Percentiles rank a stretch among this genome's conserved stretches.
These are phyloP conservation scores for Xylariales sp. DNA, from an alignment of 2,329 filamentous ascomycete genomes.

Conservation along the genomic window DNA sequence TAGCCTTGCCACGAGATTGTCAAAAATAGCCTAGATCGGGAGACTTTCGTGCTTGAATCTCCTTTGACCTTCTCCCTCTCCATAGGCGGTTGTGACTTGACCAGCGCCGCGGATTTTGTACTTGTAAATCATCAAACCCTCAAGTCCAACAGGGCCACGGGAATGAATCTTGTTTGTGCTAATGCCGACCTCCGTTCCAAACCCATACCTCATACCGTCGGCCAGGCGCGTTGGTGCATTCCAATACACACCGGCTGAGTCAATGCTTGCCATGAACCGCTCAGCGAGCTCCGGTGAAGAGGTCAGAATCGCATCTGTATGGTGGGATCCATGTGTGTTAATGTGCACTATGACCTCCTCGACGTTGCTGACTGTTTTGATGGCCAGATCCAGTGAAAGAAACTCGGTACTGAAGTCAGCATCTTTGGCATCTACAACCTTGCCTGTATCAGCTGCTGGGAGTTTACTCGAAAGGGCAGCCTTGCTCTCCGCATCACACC, in stretches of 20 bases:
- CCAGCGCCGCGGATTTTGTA: conserved; percentile 83
- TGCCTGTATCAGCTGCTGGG: conserved; percentile 29
- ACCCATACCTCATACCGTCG: conserved; percentile 95
- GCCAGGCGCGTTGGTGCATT: conserved; percentile 93
- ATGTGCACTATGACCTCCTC: conserved; percentile 79
- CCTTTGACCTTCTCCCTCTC: conserved; percentile 55
- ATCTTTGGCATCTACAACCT: conserved; percentile 61
- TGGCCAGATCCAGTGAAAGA: conserved; percentile 74
- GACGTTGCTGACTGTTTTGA: conserved; percentile 70
- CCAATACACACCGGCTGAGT: conserved; percentile 93
- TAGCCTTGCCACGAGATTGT: no score
- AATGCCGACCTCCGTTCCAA: conserved; percentile 97
- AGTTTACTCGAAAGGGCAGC: conserved; percentile 51
- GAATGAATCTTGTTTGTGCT: conserved; percentile 98
- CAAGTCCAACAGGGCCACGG: conserved; percentile 85
- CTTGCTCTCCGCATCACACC: conserved; percentile 70
- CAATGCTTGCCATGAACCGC: conserved; percentile 77
- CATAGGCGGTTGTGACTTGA: conserved; percentile 76
- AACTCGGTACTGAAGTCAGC: conserved; percentile 86
- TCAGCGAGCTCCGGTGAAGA: conserved; percentile 63
- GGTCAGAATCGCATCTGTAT: conserved; percentile 90
- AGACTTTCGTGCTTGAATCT: conserved; percentile 55
- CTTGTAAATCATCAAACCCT: conserved; percentile 96
- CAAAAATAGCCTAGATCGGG: no score
- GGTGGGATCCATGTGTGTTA: conserved; percentile 86